A percentile compares a stretch with the other conserved stretches of the same genome.
phyloP scores from a whole-genome alignment of 768 basidiomycete genomes.

The Hydnomerulius pinastri region DNA sequence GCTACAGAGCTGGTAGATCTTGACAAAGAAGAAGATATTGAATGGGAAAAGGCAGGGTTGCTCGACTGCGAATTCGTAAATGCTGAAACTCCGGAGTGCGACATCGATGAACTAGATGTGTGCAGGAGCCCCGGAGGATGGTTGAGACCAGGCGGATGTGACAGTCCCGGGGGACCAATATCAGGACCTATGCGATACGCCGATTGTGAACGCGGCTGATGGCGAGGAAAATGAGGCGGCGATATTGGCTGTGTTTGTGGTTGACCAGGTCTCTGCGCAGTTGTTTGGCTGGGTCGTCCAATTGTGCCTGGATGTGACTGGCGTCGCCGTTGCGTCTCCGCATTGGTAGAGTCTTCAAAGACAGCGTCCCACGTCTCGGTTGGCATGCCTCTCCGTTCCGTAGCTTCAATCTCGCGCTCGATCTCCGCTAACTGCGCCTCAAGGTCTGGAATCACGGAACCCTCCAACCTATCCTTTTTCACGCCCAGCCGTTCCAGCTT shows the following conservation, averaged over 20 bases:
- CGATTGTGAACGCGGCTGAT: slow-evolving; percentile 30
- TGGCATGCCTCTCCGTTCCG: slow-evolving; percentile 30
- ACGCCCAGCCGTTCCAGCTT: slow-evolving; percentile 67
- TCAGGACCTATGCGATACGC: slow-evolving; percentile 22
- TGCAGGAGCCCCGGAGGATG: slow-evolving; percentile 13
- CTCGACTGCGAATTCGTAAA: slow-evolving; percentile 6
- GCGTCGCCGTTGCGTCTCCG: slow-evolving; percentile 24
- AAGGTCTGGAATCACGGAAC: slow-evolving; percentile 57
- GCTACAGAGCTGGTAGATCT: slow-evolving; percentile 30
- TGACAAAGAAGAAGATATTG: slow-evolving; percentile 23
- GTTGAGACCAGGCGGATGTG: slow-evolving; percentile 18
- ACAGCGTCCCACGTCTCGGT: slow-evolving; percentile 17
- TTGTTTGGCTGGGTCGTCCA: slow-evolving; percentile 16
- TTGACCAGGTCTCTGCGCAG: slow-evolving; percentile 14
- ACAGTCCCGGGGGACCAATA: slow-evolving; percentile 6
- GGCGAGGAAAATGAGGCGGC: slow-evolving; percentile 26
- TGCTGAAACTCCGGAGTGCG: slow-evolving; percentile 17
- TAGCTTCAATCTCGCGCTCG: slow-evolving; percentile 56
- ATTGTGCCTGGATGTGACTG: slow-evolving; percentile 32
- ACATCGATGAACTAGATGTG: slow-evolving; percentile 16
- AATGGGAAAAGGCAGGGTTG: slow-evolving; percentile 7
- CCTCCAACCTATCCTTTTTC: slow-evolving; percentile 70
- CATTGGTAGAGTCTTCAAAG: slow-evolving; percentile 14
- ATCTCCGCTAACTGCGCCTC: slow-evolving; percentile 65
- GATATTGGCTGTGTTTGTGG: slow-evolving; percentile 18